Evolutionary conservation across 2,329 filamentous ascomycete species (phyloP), one percentile per base, ranked within the genome.

Genomic region (Ascochyta pisi): DNA sequence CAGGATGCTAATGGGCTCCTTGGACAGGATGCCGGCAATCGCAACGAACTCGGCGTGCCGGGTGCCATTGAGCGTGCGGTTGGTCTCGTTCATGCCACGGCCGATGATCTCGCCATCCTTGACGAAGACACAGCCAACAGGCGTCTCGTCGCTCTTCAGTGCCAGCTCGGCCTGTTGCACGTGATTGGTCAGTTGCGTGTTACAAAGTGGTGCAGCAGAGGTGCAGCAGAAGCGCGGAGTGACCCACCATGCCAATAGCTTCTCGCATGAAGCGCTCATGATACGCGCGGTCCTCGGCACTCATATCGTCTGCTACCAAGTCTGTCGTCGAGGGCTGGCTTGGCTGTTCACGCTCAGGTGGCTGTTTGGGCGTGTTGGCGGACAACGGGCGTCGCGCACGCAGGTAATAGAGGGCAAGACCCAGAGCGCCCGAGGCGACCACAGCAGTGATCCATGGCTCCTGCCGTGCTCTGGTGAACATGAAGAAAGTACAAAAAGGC

Each of bases 41-140:
- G 93, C 95, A 77, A 98, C 88, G 71, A 98, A 96, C 75, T 99
- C 95, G 40, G 95, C 95, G 76, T 99, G 95, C 24, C 93, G 87
- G 42, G 95, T 98, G 40, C 95, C 95, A 44, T 76, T 74, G 45
- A 75, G 61, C 16, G 72, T 74, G 19, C 71, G 67, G 44, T 74
- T 99, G 49, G 95, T 99, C 61, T 96, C 95, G 69, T 99, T 99
- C 90, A 97, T 97, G 60, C 95, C 95, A 61, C 84, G 85, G 38
- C 91, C 93, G 63, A 99, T 92, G 61, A 97, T 84, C 64, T 86
- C 82, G 62, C 87, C 88, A 26, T 91, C 78, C 72, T 92, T 85
- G 22, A 98, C 93, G 49, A 99, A 87, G 29, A 99, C 92, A 76
- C 95, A 99, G 44, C 95, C 96, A 19, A 99, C 95, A 1, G 95